phyloP scores from a whole-genome alignment of 768 basidiomycete genomes.

The Termitomyces sp. region DNA sequence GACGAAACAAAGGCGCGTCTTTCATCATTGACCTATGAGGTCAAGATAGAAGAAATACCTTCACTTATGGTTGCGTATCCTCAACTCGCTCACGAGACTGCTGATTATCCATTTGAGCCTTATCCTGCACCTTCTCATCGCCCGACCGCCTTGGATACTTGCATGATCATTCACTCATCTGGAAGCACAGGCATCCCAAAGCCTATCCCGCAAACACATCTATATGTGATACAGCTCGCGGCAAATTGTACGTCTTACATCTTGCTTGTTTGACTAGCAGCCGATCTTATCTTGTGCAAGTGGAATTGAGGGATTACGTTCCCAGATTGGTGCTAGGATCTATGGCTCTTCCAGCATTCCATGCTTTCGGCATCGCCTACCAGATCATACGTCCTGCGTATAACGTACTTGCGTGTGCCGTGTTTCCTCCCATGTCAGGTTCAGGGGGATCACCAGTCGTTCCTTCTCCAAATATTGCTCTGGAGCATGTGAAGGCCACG shows the following conservation, averaged over 20 bases:
- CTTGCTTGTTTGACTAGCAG: neutral
- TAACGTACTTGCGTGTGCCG: conserved; percentile 8
- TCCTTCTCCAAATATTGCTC: neutral
- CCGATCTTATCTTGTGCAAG: neutral
- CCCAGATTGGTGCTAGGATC: conserved; percentile 11
- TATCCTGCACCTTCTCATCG: conserved; percentile 2
- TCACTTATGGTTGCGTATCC: neutral
- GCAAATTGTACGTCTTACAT: conserved; percentile 14
- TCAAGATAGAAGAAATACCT: neutral
- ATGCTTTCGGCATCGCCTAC: conserved; percentile 19
- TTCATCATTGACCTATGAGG: neutral
- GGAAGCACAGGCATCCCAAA: conserved; percentile 34
- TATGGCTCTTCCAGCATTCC: conserved; percentile 29
- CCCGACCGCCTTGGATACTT: conserved; percentile 9
- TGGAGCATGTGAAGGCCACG: neutral
- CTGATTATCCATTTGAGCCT: conserved; percentile 1
- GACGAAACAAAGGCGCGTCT: neutral
- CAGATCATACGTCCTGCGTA: conserved; percentile 22
- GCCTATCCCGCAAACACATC: conserved; percentile 23
- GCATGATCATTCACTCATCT: conserved; percentile 30
- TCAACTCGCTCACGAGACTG: neutral
- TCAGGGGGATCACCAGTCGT: neutral
- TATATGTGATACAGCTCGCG: conserved; percentile 16
- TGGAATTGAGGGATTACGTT: conserved; percentile 8
- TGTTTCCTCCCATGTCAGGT: conserved; percentile 21